Evolutionary conservation across 371 early-diverging fungal genomes (phyloP), one percentile per base, ranked within the genome.

Genomic region (Haplosporangium sp.): DNA sequence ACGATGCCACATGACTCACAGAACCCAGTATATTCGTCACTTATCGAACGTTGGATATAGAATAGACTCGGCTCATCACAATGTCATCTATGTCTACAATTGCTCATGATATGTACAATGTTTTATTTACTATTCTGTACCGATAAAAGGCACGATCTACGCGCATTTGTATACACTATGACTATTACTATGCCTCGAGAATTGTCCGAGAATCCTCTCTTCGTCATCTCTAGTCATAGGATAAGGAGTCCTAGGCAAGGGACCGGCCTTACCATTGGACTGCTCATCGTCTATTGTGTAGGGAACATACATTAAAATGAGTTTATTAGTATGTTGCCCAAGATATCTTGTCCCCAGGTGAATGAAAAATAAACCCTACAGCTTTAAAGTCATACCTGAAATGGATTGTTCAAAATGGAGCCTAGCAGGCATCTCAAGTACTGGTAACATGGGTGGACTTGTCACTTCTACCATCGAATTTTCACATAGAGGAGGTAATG

Each of bases 241-340:
- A 34, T 74, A 78, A 0, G 78, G 78, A 17, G 78, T 78, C 39
- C 73, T 52, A 13, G 78, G 78, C n/a, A 82, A 47, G 45, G 4
- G 58, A 15, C 42, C 37, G 37, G 62, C 39, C 50, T 67, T 73
- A 34, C 40, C 35, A 5, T 69, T 67, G 0, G 45, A 42, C 20
- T 71, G 47, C 10, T 67, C 61, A 34, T 61, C 60, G 4, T 17
- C 42, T 39, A 39, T 60, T 3, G 60, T 57, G 11, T 45, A 44
- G 34, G 35, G 47, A 48, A 37, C n/a, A 35, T 27, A 50, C 35
- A 56, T 52, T 45, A 45, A 45, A 45, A 60, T 63, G 59, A 40
- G 56, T 42, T 15, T n/a, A 13, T 20, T 48, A 60, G 15, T 39
- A 17, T 39, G 40, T 20, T 20, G 48, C 57, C 37, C 34, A 38